Evolutionary conservation across 75 land plant genomes (phyloP).

Genomic region (Cupressus sempervirens): DNA sequence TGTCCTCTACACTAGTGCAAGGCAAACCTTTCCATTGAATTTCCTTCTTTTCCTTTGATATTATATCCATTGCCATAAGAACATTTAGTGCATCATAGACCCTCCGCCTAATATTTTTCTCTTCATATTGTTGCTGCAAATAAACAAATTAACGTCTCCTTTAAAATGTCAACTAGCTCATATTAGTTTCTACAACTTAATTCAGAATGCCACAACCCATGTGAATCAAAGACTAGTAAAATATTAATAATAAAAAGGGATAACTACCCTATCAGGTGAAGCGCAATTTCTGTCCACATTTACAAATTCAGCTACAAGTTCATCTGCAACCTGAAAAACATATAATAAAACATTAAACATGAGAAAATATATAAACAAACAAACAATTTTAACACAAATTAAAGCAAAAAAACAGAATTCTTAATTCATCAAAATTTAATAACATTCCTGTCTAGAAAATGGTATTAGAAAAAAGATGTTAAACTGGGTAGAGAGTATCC

Average conservation of each 20-base stretch:
- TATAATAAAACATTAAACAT: neutral
- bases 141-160: neutral
- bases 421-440: neutral
- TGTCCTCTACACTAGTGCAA: constrained; percentile 13
- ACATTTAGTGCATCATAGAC: constrained; percentile 39
- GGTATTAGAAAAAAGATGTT: neutral
- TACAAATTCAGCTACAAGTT: constrained; percentile 50
- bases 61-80: constrained; percentile 38
- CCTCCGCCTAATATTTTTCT: constrained; percentile 31
- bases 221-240: neutral
- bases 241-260: neutral
- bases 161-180: neutral
- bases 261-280: constrained; percentile 46
- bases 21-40: constrained; percentile 38
- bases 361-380: neutral
- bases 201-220: neutral
- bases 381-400: too few relatives aligned
- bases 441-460: neutral
- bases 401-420: neutral
- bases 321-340: constrained; percentile 54
- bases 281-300: constrained; percentile 30
- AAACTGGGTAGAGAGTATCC: neutral
- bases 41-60: constrained; percentile 38
- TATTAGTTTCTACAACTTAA: neutral
- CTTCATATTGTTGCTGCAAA: constrained; percentile 31